Percentiles rank a stretch among this genome's conserved stretches.
These are phyloP conservation scores for Leptodontidium sp. DNA, from an alignment of 2,329 filamentous ascomycete species.

Conservation along the genomic window DNA sequence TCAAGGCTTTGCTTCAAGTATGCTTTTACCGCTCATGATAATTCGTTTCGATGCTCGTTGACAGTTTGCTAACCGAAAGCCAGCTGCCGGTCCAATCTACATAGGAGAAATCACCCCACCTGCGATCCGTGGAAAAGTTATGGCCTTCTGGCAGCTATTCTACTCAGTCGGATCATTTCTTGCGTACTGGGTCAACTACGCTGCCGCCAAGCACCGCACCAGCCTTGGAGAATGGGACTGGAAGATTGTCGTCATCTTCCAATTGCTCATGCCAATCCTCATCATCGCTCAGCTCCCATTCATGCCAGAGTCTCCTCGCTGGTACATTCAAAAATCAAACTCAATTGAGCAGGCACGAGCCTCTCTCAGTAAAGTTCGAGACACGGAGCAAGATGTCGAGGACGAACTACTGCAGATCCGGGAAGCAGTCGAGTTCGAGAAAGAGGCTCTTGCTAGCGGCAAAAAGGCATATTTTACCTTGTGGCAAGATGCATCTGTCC, in stretches of 20 bases:
- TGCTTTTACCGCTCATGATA: slow-evolving; percentile 33
- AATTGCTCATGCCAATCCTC: slow-evolving; percentile 68
- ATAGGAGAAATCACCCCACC: slow-evolving; percentile 73
- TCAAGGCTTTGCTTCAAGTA: slow-evolving; percentile 71
- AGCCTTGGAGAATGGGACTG: slow-evolving; percentile 75
- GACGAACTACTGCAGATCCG: slow-evolving; percentile 71
- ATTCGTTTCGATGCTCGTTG: too few species aligned
- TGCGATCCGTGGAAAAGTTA: slow-evolving; percentile 71
- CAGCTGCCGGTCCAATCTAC: slow-evolving; percentile 73
- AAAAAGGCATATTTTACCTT: slow-evolving; percentile 67
- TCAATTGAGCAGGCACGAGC: slow-evolving; percentile 66
- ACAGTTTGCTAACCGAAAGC: too few species aligned
- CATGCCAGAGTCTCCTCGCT: slow-evolving; percentile 73
- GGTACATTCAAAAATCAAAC: slow-evolving; percentile 68
- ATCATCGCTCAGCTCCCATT: slow-evolving; percentile 69
- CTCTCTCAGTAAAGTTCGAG: slow-evolving; percentile 67
- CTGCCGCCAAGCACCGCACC: slow-evolving; percentile 61
- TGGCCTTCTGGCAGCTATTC: slow-evolving; percentile 76
- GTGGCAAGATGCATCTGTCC: slow-evolving; percentile 74
- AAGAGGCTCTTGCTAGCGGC: slow-evolving; percentile 65
- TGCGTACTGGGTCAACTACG: slow-evolving; percentile 72
- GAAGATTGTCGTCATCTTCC: slow-evolving; percentile 75
- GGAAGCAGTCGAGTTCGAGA: slow-evolving; percentile 75
- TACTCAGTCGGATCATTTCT: slow-evolving; percentile 72
- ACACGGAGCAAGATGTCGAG: slow-evolving; percentile 71